Evolutionary conservation across 164 flowering plant species (phyloP).

Genomic region (Liquidambar formosana): DNA sequence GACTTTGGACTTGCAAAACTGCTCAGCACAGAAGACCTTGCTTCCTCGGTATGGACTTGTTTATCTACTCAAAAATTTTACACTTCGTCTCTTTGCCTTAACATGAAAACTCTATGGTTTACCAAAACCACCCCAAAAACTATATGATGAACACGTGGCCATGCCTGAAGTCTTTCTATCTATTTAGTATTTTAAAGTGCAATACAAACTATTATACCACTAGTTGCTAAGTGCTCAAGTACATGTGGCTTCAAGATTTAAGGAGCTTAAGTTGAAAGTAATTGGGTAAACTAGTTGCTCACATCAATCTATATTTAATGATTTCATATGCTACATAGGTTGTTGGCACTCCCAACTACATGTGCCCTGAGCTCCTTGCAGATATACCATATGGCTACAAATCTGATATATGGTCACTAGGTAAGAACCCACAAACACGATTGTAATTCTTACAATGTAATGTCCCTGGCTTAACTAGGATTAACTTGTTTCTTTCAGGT

Average conservation of each 20-base stretch:
- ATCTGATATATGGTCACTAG: constrained; percentile 78
- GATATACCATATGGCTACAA: constrained; percentile 76
- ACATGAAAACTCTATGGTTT: neutral
- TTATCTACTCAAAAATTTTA: neutral
- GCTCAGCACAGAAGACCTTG: constrained; percentile 48
- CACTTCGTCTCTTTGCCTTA: neutral
- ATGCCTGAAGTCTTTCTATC: neutral
- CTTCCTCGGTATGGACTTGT: constrained; percentile 49
- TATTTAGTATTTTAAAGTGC: constrained; percentile 31
- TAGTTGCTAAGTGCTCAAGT: neutral
- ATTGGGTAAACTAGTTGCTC: neutral
- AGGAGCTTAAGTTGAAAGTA: neutral
- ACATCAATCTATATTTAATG: neutral
- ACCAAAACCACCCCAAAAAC: neutral
- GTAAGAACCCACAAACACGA: constrained; percentile 18
- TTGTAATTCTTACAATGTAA: neutral
- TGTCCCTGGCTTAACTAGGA: neutral
- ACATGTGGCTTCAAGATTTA: neutral
- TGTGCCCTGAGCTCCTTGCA: constrained; percentile 81
- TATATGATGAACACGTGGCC: neutral
- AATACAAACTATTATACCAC: constrained; percentile 18
- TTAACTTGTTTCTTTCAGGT: constrained; percentile 41
- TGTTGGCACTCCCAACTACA: constrained; percentile 67
- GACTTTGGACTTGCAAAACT: constrained; percentile 74
- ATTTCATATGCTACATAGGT: constrained; percentile 28